Conservation (phyloP, 345 rosid species). For the Chamaenerion angustifolium region DNA sequence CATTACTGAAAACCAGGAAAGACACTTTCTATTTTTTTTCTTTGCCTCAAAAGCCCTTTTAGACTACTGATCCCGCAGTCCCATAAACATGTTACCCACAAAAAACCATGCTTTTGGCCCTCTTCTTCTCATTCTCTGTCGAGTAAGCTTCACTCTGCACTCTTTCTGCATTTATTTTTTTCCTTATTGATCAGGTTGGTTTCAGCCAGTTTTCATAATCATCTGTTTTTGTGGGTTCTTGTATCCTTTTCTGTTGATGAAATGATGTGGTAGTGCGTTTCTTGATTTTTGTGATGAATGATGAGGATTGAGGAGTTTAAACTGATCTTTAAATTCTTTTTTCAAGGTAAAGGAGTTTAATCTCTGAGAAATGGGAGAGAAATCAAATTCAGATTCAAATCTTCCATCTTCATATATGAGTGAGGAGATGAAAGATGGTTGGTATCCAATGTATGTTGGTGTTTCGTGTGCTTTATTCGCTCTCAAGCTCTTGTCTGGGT, state of each 20-base stretch:
- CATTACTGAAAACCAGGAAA: constrained; percentile 11
- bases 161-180: constrained; percentile 1
- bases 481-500: constrained; percentile 25
- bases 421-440: constrained; percentile 21
- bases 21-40: constrained; percentile 7
- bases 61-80: constrained; percentile 13
- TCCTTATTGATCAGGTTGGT: constrained; percentile 1
- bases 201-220: not conserved
- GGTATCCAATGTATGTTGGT: constrained; percentile 51
- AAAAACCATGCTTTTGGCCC: constrained; percentile 27
- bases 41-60: constrained; percentile 6
- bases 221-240: not conserved
- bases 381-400: constrained; percentile 14
- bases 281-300: not conserved
- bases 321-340: constrained; percentile 10
- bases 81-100: constrained; percentile 13
- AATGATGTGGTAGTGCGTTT: too few species aligned
- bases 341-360: constrained; percentile 12
- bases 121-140: constrained; percentile 15
- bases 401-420: constrained; percentile 10
- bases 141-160: constrained; percentile 3
- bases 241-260: not conserved
- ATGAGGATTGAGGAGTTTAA: not conserved
- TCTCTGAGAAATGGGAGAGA: constrained; percentile 28
- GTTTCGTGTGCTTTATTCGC: constrained; percentile 57